Evolutionary conservation across 139 green algal genomes (phyloP), one percentile per base, ranked within the genome.

Genomic region (Pleodorina starrii): DNA sequence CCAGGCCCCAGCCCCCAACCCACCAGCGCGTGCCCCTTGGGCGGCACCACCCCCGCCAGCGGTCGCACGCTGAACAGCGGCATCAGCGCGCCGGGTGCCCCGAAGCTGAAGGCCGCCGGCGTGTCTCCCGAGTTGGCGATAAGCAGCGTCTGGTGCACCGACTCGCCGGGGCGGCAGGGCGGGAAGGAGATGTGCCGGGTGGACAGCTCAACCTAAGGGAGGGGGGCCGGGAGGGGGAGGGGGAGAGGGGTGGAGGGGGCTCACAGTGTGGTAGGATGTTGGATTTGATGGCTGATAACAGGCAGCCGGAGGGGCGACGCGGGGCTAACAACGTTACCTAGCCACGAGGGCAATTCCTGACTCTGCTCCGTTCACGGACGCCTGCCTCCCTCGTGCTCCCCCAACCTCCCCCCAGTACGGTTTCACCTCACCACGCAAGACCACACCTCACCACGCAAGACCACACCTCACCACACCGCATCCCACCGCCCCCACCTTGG

Each of bases 61-160:
- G 93, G 92, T 46, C 88, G 78, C 38, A 92, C 86, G 19, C 29
- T 35, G 63, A 94, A 93, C 23, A 17, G 21, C 12, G 83, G 80
- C 4, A 89, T 42, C 46, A 68, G 46, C 23, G 86, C 80, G 25
- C 29, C 43, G 29, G 40, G 32, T 5, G 57, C 57, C 11, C 84
- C 83, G 59, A 96, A 93, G 21, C 85, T 86, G 89, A 94, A 97
- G 51, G 85, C 77, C 27, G 93, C 86, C 14, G 94, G 89, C 21
- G 94, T 96, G 93, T 97, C 95, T 0, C 95, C 94, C 72, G 92
- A 75, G 91, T 97, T 97, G 21, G 79, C 51, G 21, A 97, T 81
- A 78, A 90, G 86, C 54, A 96, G 69, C 27, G 94, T 96, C 83
- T 94, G 91, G 87, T 94, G 79, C 21, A 90, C 85, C 7, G 60